A percentile compares a stretch with the other conserved stretches of the same genome.
Conservation (phyloP, 495 filamentous ascomycete genomes). For the Haplographium delicatum region DNA sequence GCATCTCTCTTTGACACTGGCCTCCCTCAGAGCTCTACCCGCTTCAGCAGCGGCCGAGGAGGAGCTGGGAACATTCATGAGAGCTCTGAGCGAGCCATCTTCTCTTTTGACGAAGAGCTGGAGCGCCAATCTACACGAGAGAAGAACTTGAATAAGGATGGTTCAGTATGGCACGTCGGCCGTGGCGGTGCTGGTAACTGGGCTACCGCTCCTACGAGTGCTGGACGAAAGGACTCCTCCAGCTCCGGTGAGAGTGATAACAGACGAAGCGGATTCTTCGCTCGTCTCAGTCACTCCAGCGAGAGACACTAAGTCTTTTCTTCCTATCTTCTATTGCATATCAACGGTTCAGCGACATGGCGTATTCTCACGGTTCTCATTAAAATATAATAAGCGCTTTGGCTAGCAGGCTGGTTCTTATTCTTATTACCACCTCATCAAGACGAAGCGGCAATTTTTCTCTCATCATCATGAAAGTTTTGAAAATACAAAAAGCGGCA, state of each 20-base stretch:
- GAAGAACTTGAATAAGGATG: slow-evolving; percentile 49
- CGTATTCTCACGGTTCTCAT: slow-evolving; percentile 3
- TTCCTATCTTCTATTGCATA: background rate
- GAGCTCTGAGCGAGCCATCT: slow-evolving; percentile 58
- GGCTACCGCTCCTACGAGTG: background rate
- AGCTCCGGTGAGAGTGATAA: slow-evolving; percentile 4
- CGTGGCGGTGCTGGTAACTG: slow-evolving; percentile 85
- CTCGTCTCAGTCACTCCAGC: slow-evolving; percentile 17
- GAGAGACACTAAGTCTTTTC: slow-evolving; percentile 6
- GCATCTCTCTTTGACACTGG: slow-evolving; percentile 37
- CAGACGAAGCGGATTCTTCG: slow-evolving; percentile 18
- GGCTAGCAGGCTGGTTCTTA: slow-evolving; percentile 3
- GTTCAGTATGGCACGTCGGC: slow-evolving; percentile 74
- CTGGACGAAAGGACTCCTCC: slow-evolving; percentile 16
- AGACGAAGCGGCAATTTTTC: background rate
- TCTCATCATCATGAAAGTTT: slow-evolving; percentile 4
- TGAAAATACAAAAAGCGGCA: slow-evolving; percentile 10
- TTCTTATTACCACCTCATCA: background rate
- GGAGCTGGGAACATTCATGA: slow-evolving; percentile 84
- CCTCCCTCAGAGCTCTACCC: slow-evolving; percentile 39
- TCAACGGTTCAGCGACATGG: slow-evolving; percentile 11
- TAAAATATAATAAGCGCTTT: background rate
- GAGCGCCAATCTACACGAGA: slow-evolving; percentile 57
- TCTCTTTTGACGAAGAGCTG: slow-evolving; percentile 92
- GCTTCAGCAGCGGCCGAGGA: slow-evolving; percentile 77